These are phyloP conservation scores for Novymonas esmeraldas DNA, from an alignment of 208 protist genomes.

Conservation along the genomic window DNA sequence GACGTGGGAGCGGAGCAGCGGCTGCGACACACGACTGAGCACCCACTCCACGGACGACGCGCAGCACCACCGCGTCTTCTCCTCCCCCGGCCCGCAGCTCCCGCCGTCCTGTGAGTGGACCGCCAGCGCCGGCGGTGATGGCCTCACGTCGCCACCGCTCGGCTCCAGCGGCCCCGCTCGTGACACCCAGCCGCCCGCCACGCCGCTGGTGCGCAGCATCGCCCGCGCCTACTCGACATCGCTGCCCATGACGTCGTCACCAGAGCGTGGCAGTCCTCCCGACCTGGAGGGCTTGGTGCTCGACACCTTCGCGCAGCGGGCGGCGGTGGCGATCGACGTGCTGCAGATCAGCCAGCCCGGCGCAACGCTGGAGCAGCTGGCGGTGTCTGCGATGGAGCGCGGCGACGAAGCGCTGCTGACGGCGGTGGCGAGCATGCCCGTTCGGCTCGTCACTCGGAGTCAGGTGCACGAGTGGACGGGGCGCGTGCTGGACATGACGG, in stretches of 20 bases:
- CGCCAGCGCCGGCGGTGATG: background rate
- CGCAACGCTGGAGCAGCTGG: slow-evolving; percentile 11
- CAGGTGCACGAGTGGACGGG: slow-evolving; percentile 16
- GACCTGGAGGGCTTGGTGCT: slow-evolving; percentile 6
- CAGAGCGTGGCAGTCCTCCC: background rate
- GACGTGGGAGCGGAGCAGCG: slow-evolving; percentile 2
- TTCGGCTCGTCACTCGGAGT: slow-evolving; percentile 1
- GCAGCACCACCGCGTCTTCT: background rate
- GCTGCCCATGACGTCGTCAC: background rate
- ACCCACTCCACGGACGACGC: background rate
- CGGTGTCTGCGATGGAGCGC: slow-evolving; percentile 8
- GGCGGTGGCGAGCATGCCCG: background rate
- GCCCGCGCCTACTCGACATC: background rate
- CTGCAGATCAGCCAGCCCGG: background rate
- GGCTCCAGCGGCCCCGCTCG: background rate
- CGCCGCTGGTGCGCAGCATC: background rate
- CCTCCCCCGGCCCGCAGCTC: background rate
- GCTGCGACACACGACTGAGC: background rate
- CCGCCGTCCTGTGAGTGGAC: background rate
- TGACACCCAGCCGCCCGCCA: background rate
- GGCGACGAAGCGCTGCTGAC: slow-evolving; percentile 2
- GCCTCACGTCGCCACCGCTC: background rate
- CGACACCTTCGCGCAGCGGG: slow-evolving; percentile 2
- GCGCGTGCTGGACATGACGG: background rate
- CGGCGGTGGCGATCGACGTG: background rate